These are phyloP conservation scores for Solanum etuberosum DNA, from an alignment of 257 asterid species.

Conservation along the genomic window DNA sequence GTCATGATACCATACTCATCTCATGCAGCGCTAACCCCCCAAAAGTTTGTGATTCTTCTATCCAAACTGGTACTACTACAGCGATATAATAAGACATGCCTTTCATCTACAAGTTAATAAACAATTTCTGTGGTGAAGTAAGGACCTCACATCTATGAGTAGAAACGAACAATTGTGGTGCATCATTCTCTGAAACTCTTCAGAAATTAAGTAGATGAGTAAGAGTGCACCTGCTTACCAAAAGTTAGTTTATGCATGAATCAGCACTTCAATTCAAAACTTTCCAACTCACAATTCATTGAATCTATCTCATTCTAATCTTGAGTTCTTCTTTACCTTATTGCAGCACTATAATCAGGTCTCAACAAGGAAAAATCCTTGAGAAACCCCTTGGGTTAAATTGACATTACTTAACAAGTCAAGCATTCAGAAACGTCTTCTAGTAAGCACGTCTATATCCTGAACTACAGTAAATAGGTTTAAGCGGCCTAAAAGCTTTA, in stretches of 20 bases:
- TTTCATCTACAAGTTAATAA: not conserved
- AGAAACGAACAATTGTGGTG: not conserved
- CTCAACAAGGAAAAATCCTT: not conserved
- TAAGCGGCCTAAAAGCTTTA: slow-evolving; percentile 4
- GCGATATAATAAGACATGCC: not conserved
- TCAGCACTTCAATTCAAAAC: not conserved
- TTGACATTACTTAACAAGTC: not conserved
- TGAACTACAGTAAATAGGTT: not conserved
- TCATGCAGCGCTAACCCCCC: not conserved
- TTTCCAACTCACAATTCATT: not conserved
- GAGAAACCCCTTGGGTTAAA: not conserved
- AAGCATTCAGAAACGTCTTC: not conserved
- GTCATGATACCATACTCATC: not conserved
- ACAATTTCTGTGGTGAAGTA: not conserved
- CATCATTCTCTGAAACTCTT: not conserved
- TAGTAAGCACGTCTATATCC: not conserved
- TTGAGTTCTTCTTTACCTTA: not conserved
- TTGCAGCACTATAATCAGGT: not conserved
- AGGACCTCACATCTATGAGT: not conserved
- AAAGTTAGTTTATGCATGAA: not conserved
- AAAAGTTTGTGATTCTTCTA: not conserved
- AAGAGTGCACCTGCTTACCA: not conserved
- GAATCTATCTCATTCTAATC: not conserved
- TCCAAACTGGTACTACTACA: not conserved
- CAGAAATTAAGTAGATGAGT: not conserved